These are phyloP conservation scores for Colletotrichum sp. DNA, from an alignment of 2,329 filamentous ascomycete genomes.

Conservation along the genomic window DNA sequence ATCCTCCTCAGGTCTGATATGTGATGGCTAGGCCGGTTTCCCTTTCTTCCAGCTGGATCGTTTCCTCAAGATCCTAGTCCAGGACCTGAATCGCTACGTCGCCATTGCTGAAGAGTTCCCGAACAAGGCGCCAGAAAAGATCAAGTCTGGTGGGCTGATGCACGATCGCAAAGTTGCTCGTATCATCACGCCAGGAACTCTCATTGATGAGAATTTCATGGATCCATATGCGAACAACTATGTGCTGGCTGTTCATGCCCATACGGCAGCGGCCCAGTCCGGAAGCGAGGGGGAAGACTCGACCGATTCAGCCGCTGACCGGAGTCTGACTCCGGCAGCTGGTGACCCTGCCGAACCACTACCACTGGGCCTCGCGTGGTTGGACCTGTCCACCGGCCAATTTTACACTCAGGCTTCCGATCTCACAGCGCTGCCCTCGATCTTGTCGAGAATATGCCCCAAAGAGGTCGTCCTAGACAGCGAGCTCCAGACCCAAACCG, in stretches of 20 bases:
- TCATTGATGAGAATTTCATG: conserved; percentile 98
- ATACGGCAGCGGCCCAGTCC: conserved; percentile 44
- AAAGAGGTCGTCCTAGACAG: conserved; percentile 83
- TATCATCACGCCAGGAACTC: conserved; percentile 90
- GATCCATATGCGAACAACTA: conserved; percentile 95
- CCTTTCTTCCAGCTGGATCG: conserved; percentile 92
- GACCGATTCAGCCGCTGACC: conserved; percentile 2
- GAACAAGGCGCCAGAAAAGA: conserved; percentile 70
- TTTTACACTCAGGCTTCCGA: conserved; percentile 85
- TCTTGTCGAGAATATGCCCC: conserved; percentile 81
- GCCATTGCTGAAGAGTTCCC: conserved; percentile 94
- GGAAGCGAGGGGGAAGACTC: neutral
- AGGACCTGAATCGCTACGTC: conserved; percentile 89
- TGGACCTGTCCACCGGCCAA: conserved; percentile 92
- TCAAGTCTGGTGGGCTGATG: conserved; percentile 77
- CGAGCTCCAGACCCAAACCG: conserved; percentile 58
- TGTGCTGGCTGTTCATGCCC: conserved; percentile 78
- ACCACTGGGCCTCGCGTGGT: conserved; percentile 82
- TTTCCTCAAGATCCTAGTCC: conserved; percentile 90
- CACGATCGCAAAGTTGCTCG: conserved; percentile 86
- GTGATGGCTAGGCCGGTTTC: conserved; percentile 74
- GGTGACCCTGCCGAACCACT: conserved; percentile 24
- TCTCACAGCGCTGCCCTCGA: conserved; percentile 74
- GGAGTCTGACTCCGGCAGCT: conserved; percentile 5
- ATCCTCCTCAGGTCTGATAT: conserved; percentile 24